phyloP scores from a whole-genome alignment of 495 filamentous ascomycete genomes.

The Lasiosphaeria ovina region DNA sequence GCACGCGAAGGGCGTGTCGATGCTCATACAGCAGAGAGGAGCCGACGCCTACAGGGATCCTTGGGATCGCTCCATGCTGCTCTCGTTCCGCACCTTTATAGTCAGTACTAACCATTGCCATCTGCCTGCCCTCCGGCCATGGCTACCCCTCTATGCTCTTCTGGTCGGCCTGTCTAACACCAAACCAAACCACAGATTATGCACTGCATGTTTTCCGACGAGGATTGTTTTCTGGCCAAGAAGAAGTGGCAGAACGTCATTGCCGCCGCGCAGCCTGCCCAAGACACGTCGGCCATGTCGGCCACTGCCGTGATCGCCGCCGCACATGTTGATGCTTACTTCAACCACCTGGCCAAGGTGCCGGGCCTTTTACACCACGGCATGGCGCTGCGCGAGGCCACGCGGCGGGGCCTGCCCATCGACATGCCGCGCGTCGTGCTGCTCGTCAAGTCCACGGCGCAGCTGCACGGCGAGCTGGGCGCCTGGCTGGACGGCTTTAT shows the following conservation, averaged over 20 bases:
- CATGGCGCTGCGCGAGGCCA: constrained; percentile 14
- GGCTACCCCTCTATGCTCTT: too few relatives aligned
- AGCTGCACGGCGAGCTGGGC: constrained; percentile 7
- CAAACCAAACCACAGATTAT: constrained; percentile 9
- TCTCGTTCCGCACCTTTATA: constrained; percentile 19
- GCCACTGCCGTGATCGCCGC: neutral
- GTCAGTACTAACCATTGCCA: neutral
- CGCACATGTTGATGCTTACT: constrained; percentile 11
- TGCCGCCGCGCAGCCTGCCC: neutral
- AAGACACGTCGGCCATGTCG: neutral
- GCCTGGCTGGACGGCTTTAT: constrained; percentile 12
- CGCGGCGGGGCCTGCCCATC: constrained; percentile 4
- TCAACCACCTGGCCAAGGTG: constrained; percentile 15
- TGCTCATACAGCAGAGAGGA: constrained; percentile 20
- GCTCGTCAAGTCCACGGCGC: neutral
- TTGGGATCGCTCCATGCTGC: constrained; percentile 16
- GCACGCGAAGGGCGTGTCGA: constrained; percentile 17
- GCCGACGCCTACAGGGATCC: constrained; percentile 9
- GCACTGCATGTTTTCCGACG: constrained; percentile 16
- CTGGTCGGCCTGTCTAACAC: neutral
- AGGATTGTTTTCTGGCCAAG: constrained; percentile 20
- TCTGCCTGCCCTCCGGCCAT: neutral
- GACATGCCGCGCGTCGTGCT: constrained; percentile 1
- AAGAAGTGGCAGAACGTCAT: constrained; percentile 14
- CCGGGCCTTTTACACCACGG: constrained; percentile 17